These are phyloP conservation scores for Lentinula raphanica DNA, from an alignment of 768 basidiomycete genomes.

Conservation along the genomic window DNA sequence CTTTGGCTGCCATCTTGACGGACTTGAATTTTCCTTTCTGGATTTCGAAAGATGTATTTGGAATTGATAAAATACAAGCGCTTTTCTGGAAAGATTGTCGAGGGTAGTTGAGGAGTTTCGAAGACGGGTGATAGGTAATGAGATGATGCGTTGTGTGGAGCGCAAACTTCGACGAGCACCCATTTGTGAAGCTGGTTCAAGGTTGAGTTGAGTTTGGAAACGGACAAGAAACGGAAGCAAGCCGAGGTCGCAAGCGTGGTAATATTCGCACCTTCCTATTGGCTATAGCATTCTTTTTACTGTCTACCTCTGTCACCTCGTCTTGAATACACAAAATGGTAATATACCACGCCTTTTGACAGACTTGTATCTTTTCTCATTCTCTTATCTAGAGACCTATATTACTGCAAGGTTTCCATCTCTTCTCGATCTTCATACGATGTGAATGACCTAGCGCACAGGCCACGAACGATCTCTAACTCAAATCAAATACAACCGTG, in stretches of 20 bases:
- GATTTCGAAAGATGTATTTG: slow-evolving; percentile 10
- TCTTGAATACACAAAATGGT: background rate
- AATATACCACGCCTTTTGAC: background rate
- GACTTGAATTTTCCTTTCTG: slow-evolving; percentile 21
- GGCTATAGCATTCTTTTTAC: too few species aligned
- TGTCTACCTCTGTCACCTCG: background rate
- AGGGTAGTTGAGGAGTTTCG: background rate
- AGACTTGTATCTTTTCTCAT: background rate
- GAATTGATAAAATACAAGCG: slow-evolving; percentile 4
- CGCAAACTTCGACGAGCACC: background rate
- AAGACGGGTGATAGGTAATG: slow-evolving; percentile 34
- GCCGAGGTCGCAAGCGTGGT: too few species aligned
- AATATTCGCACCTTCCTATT: too few species aligned
- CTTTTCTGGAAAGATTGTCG: slow-evolving; percentile 1
- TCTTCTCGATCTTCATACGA: background rate
- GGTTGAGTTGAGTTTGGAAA: too few species aligned
- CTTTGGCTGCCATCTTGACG: slow-evolving; percentile 30
- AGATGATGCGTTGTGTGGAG: slow-evolving; percentile 35
- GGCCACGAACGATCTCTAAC: slow-evolving; percentile 97
- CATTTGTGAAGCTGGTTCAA: background rate
- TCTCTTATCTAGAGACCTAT: slow-evolving; percentile 55
- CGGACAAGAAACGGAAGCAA: too few species aligned
- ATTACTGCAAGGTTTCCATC: slow-evolving; percentile 55
- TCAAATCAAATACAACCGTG: slow-evolving; percentile 94
- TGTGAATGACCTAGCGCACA: slow-evolving; percentile 23